Evolutionary conservation across 768 basidiomycete species (phyloP).

Genomic region (Boletus eberwhitei): DNA sequence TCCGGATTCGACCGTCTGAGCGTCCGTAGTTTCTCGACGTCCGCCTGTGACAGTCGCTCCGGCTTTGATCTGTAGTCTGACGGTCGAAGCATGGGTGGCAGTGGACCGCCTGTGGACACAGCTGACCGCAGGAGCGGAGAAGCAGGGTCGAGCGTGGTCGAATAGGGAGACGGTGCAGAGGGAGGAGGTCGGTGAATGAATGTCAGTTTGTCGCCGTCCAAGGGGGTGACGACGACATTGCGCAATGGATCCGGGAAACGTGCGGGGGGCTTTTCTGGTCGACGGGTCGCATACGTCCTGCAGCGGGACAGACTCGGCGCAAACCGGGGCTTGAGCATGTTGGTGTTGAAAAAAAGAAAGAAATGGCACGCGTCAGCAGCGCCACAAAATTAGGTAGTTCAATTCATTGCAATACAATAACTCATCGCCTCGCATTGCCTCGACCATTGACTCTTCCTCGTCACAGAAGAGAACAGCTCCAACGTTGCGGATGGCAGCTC

Average conservation of each 20-base stretch:
- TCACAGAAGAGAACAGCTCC: conserved; percentile 6
- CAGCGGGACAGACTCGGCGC: neutral
- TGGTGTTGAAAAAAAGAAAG: neutral
- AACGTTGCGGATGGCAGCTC: neutral
- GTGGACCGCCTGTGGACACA: conserved; percentile 25
- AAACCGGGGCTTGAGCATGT: conserved; percentile 23
- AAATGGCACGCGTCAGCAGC: neutral
- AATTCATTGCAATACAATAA: too few species aligned
- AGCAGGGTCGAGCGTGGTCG: conserved; percentile 62
- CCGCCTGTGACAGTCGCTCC: conserved; percentile 47
- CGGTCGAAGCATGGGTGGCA: conserved; percentile 50
- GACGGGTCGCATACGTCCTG: conserved; percentile 43
- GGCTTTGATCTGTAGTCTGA: conserved; percentile 33
- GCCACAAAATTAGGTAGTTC: too few species aligned
- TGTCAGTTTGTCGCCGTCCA: conserved; percentile 57
- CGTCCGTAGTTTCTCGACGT: conserved; percentile 52
- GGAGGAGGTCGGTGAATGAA: conserved; percentile 88
- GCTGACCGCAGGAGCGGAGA: conserved; percentile 64
- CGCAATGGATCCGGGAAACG: conserved; percentile 56
- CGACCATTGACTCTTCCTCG: neutral
- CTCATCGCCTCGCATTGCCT: conserved; percentile 3
- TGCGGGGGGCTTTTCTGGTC: conserved; percentile 43
- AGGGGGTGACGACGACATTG: conserved; percentile 46
- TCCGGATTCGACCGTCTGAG: conserved; percentile 57
- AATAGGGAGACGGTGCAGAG: conserved; percentile 67